Evolutionary conservation across 345 rosid species (phyloP).

Genomic region (Dovyalis caffra): DNA sequence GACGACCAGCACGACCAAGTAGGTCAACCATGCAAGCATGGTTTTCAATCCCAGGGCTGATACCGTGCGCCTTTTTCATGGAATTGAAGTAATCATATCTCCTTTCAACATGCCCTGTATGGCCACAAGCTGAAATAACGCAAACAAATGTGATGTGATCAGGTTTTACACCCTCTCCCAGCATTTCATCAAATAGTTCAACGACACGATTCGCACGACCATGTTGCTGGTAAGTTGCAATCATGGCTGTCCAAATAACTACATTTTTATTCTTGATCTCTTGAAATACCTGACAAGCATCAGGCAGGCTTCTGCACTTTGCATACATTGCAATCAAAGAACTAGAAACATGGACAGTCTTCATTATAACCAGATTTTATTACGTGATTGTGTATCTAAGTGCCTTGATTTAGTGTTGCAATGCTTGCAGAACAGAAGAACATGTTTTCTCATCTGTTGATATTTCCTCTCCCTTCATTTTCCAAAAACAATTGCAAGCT

Average conservation of each 20-base stretch:
- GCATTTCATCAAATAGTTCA: slow-evolving; percentile 40
- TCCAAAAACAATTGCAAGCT: too few species aligned
- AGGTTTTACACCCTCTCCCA: slow-evolving; percentile 35
- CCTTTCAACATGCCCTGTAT: slow-evolving; percentile 34
- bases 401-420: too few species aligned
- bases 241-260: slow-evolving; percentile 45
- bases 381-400: too few species aligned
- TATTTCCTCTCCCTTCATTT: too few species aligned
- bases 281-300: too few species aligned
- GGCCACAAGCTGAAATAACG: slow-evolving; percentile 46
- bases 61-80: slow-evolving; percentile 34
- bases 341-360: too few species aligned
- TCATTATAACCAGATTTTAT: too few species aligned
- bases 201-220: slow-evolving; percentile 35
- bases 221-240: slow-evolving; percentile 48
- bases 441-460: too few species aligned
- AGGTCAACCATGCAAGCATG: slow-evolving; percentile 50
- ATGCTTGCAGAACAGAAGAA: too few species aligned
- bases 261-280: slow-evolving; percentile 34
- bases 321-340: too few species aligned
- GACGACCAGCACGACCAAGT: slow-evolving; percentile 47
- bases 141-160: slow-evolving; percentile 37
- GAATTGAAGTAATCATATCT: slow-evolving; percentile 43
- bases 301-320: too few species aligned
- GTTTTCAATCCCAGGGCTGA: slow-evolving; percentile 44